Conservation (phyloP, 1,284 basidiomycete species). For the Ganoderma lingzhi region DNA sequence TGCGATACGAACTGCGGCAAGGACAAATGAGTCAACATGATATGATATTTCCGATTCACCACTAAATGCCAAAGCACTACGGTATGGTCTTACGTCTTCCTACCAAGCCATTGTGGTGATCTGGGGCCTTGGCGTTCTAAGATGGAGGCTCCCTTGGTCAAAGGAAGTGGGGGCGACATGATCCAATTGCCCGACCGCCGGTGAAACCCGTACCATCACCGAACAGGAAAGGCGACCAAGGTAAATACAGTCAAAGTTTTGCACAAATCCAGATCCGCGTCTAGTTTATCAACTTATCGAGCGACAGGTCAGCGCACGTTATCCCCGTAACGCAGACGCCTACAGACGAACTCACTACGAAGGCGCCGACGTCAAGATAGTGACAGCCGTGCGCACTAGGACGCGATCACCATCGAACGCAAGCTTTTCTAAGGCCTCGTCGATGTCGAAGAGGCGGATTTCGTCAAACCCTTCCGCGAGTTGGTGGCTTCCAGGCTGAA, state of each 20-base stretch:
- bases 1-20: not conserved
- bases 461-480: conserved; percentile 48
- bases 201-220: not conserved
- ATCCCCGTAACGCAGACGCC: not conserved
- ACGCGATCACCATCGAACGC: conserved; percentile 48
- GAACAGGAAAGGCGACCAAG: not conserved
- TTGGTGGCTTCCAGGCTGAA: conserved; percentile 48
- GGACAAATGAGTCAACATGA: not conserved
- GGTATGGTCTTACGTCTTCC: not conserved
- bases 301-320: not conserved
- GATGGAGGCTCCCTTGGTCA: not conserved
- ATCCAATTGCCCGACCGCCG: not conserved
- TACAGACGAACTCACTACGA: not conserved
- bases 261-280: not conserved
- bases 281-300: not conserved
- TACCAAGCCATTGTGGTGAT: not conserved
- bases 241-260: not conserved
- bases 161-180: not conserved
- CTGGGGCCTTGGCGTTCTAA: not conserved
- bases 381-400: conserved; percentile 29
- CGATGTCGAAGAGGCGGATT: conserved; percentile 47
- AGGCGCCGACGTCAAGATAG: conserved; percentile 12
- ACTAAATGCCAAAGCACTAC: not conserved
- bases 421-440: conserved; percentile 46
- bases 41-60: not conserved